Conservation (phyloP, 495 filamentous ascomycete genomes). For the Xanthoparmelia taractica region DNA sequence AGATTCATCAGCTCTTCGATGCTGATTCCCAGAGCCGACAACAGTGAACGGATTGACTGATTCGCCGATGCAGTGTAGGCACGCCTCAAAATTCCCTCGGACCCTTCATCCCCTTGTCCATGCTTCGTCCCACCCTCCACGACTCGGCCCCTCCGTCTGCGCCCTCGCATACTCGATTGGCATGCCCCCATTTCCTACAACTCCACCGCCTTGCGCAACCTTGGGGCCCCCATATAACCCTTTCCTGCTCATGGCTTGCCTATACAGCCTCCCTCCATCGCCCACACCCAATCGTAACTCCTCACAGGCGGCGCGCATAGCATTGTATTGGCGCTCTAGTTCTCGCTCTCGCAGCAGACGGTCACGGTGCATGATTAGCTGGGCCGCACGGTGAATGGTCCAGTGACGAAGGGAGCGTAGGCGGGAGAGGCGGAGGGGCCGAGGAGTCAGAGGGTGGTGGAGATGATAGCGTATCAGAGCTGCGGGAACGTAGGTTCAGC, state of each 20-base stretch:
- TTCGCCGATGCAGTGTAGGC: not conserved
- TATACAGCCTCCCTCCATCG: constrained; percentile 71
- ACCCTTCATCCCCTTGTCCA: constrained; percentile 36
- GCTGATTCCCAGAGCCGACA: not conserved
- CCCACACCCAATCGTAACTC: constrained; percentile 64
- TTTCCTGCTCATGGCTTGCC: constrained; percentile 78
- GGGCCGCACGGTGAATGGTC: constrained; percentile 97
- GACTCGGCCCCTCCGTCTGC: constrained; percentile 69
- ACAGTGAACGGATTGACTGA: not conserved
- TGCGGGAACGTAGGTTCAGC: constrained; percentile 24
- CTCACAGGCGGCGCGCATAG: constrained; percentile 73
- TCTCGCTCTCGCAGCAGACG: constrained; percentile 51
- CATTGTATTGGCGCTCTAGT: constrained; percentile 67
- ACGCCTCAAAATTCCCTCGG: not conserved
- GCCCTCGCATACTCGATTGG: constrained; percentile 83
- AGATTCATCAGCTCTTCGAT: not conserved
- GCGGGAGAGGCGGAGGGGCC: constrained; percentile 77
- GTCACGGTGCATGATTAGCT: constrained; percentile 58
- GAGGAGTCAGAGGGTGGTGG: constrained; percentile 56
- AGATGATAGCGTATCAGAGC: constrained; percentile 61
- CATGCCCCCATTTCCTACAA: constrained; percentile 40
- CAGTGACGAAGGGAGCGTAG: constrained; percentile 89
- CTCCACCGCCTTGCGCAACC: constrained; percentile 12
- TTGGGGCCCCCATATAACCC: constrained; percentile 50
- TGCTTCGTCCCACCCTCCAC: constrained; percentile 69